Evolutionary conservation across 2,329 filamentous ascomycete genomes (phyloP).

Genomic region (Paraphaeosphaeria sporulosa): DNA sequence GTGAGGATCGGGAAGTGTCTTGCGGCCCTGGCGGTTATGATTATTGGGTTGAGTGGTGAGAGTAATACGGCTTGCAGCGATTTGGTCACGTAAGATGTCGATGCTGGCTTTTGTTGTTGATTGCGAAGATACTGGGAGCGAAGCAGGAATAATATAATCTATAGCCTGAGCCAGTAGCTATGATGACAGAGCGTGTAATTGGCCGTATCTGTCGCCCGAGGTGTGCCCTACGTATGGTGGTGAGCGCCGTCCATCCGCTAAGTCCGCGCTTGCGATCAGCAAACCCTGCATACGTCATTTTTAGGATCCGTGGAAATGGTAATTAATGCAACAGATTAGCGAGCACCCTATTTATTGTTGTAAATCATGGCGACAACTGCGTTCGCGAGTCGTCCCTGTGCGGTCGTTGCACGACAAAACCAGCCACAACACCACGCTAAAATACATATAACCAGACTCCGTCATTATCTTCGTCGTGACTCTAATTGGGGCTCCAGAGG

Average conservation of each 20-base stretch:
- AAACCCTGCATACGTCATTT: conserved; percentile 6
- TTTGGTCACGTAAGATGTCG: too few relatives aligned
- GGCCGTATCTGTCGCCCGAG: background rate
- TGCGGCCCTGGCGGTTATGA: background rate
- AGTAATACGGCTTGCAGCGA: background rate
- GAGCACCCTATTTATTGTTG: background rate
- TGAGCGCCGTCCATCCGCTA: conserved; percentile 1
- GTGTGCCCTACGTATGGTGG: background rate
- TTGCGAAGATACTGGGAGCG: background rate
- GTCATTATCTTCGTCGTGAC: background rate
- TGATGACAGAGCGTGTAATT: background rate
- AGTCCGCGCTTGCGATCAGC: conserved; percentile 8
- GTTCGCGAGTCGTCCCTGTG: background rate
- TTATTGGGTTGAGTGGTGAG: background rate
- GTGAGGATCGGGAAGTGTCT: background rate
- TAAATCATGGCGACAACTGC: background rate
- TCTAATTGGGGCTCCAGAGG: conserved; percentile 19
- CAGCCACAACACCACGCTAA: conserved; percentile 3
- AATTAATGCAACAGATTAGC: background rate
- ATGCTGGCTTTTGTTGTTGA: too few relatives aligned
- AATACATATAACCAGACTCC: background rate
- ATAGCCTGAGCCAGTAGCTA: background rate
- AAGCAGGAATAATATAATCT: background rate
- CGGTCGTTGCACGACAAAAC: background rate
- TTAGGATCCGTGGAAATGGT: background rate